These are phyloP conservation scores for Cutaneotrichosporon arboriforme DNA, from an alignment of 1,284 basidiomycete genomes.

Conservation along the genomic window DNA sequence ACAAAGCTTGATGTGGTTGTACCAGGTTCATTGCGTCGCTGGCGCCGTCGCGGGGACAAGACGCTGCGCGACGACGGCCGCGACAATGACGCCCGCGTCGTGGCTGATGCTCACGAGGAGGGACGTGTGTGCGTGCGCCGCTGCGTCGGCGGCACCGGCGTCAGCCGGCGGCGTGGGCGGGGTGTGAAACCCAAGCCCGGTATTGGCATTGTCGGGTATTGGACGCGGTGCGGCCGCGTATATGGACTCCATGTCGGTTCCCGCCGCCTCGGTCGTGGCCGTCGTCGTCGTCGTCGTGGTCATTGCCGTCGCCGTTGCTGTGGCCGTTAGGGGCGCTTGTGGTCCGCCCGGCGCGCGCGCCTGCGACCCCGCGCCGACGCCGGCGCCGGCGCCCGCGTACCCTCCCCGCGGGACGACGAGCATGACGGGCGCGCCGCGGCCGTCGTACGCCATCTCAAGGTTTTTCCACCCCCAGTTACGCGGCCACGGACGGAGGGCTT, in stretches of 20 bases:
- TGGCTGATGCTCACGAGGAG: conserved; percentile 57
- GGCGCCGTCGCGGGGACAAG: no score
- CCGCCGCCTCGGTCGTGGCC: no score
- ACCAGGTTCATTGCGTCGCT: no score
- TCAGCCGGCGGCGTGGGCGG: background rate
- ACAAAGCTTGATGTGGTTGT: no score
- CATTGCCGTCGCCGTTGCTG: no score
- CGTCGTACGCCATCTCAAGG: conserved; percentile 46
- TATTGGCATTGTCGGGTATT: no score
- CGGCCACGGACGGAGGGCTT: conserved; percentile 65
- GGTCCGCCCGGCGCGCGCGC: no score
- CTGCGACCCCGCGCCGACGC: background rate
- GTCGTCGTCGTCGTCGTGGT: background rate
- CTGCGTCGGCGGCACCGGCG: background rate
- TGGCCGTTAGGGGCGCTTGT: no score
- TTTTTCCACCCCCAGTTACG: conserved; percentile 68
- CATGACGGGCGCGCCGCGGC: conserved; percentile 24
- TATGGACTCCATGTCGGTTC: no score
- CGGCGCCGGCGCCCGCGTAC: background rate
- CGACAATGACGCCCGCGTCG: conserved; percentile 74
- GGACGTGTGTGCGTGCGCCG: background rate
- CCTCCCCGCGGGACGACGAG: conserved; percentile 4
- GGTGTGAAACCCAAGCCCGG: no score
- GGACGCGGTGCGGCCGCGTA: no score
- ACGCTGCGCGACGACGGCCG: conserved; percentile 65